A percentile compares a stretch with the other conserved stretches of the same genome.
These are phyloP conservation scores for Podila epicladia DNA, from an alignment of 192 early-diverging fungal genomes.

Conservation along the genomic window DNA sequence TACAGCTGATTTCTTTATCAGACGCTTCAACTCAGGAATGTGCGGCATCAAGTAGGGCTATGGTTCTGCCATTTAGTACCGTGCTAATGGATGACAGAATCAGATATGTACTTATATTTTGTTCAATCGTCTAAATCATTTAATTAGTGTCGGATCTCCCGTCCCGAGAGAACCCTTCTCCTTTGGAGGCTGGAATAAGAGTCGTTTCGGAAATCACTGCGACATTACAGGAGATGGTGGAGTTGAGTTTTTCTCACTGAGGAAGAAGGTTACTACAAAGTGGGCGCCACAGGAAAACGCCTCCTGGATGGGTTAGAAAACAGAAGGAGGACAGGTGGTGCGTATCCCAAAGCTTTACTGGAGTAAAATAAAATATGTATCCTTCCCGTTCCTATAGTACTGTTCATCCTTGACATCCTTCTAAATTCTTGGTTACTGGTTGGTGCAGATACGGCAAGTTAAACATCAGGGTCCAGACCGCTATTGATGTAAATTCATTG, in stretches of 20 bases:
- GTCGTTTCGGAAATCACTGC: conserved; percentile 63
- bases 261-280: conserved; percentile 76
- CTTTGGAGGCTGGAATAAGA: conserved; percentile 73
- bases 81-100: neutral
- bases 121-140: too few relatives aligned
- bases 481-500: too few relatives aligned
- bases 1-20: conserved; percentile 68
- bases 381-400: too few relatives aligned
- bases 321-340: neutral
- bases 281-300: conserved; percentile 58
- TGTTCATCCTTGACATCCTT: too few relatives aligned
- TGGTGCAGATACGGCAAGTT: too few relatives aligned
- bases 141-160: too few relatives aligned
- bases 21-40: conserved; percentile 73
- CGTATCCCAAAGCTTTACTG: too few relatives aligned
- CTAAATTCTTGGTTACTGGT: too few relatives aligned
- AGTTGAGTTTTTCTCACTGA: conserved; percentile 74
- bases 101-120: too few relatives aligned
- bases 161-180: conserved; percentile 68
- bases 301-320: neutral
- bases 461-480: too few relatives aligned
- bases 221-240: conserved; percentile 76
- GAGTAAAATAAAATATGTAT: too few relatives aligned
- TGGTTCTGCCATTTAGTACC: too few relatives aligned
- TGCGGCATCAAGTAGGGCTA: conserved; percentile 65